Evolutionary conservation across 2,329 filamentous ascomycete genomes (phyloP), one percentile per base, ranked within the genome.

Genomic region (Nemania diffusa): DNA sequence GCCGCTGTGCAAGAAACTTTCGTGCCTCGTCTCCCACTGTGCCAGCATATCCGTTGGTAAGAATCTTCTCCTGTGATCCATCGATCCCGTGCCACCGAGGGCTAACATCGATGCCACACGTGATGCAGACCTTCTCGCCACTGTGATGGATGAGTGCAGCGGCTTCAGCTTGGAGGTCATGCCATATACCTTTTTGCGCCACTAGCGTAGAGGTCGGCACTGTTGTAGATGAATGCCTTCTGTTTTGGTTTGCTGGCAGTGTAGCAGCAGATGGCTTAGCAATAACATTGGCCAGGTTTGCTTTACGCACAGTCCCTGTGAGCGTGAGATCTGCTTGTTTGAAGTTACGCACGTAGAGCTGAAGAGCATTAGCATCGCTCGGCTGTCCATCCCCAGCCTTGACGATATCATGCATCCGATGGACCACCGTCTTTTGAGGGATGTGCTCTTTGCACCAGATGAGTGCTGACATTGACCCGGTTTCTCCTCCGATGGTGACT

Each of bases 301-400:
- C 95, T 80, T 97, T 97, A 62, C 96, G 91, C 24, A 96, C 93
- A 20, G 95, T 97, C 29, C 96, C 96, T 2, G 94, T 97, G 73
- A 97, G 82, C 2, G 92, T 89, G 46, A 95, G 86, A 77, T 99
- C 96, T 8, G 96, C 95, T 80, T 98, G 95, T 79, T 99, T 99
- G 83, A 93, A 97, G 65, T 91, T 94, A 72, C 91, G 91, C 51
- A 91, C 92, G 77, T 92, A 99, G 27, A 97, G 84, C 78, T 97
- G 94, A 57, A 99, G 82, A 9, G 92, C 93, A 73, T 90, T 97
- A 60, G 65, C 48, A 51, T 74, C 69, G 37, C 72, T 73, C 52
- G 64, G 63, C 53, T 73, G 67, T 29, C 65, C 62, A 37, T 76
- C 74, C 5, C 69, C 69, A 34, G 91, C 89, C 62, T 91, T 89